phyloP scores from a whole-genome alignment of 345 rosid genomes.

The Pugionium dolabratum region DNA sequence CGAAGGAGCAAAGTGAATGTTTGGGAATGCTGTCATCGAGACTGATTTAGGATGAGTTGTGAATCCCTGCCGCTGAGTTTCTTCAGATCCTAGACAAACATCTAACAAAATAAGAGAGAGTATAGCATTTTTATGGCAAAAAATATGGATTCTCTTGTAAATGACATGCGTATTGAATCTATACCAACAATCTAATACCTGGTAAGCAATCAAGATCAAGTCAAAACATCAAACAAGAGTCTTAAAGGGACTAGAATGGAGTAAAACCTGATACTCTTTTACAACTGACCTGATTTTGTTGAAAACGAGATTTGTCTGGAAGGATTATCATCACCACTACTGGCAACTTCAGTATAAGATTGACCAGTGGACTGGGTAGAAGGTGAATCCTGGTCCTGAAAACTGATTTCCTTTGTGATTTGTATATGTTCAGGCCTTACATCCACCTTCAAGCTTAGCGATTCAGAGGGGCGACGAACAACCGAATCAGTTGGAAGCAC shows the following conservation, averaged over 20 bases:
- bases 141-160: neutral
- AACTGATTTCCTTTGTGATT: constrained; percentile 48
- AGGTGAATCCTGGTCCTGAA: constrained; percentile 68
- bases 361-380: constrained; percentile 75
- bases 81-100: constrained; percentile 51
- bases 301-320: constrained; percentile 37
- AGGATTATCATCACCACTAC: constrained; percentile 49
- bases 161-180: constrained; percentile 2
- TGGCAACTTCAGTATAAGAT: constrained; percentile 60
- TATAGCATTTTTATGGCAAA: neutral
- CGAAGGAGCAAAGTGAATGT: constrained; percentile 46
- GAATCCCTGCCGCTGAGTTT: constrained; percentile 42
- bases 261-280: neutral
- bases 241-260: neutral
- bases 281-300: constrained; percentile 37
- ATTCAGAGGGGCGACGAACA: constrained; percentile 26
- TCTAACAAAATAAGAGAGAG: neutral
- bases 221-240: constrained; percentile 23
- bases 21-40: constrained; percentile 49
- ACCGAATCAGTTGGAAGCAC: constrained; percentile 30
- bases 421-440: constrained; percentile 42
- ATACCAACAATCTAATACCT: constrained; percentile 2
- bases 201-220: constrained; percentile 12
- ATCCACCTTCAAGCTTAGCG: constrained; percentile 55
- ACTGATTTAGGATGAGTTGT: constrained; percentile 45